phyloP scores from a whole-genome alignment of 768 basidiomycete species.

The Sutorius australiensis region DNA sequence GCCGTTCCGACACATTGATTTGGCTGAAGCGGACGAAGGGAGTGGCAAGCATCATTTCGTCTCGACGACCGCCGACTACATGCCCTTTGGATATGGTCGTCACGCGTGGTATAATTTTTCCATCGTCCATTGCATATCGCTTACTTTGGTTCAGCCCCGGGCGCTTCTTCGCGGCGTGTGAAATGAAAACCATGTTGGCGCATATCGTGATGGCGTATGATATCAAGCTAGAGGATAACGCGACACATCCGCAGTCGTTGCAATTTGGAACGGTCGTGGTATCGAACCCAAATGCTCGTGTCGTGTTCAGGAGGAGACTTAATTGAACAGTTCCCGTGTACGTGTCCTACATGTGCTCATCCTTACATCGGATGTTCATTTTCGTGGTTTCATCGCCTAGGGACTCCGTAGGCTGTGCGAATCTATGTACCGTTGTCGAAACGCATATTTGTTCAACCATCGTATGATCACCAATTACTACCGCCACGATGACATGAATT shows the following conservation, averaged over 20 bases:
- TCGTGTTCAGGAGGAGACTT: not conserved
- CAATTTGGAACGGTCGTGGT: not conserved
- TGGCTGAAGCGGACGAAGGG: not conserved
- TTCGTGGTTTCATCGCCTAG: no score
- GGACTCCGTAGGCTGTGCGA: no score
- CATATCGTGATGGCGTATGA: not conserved
- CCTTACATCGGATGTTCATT: no score
- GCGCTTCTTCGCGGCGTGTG: constrained; percentile 8
- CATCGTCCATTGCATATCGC: not conserved
- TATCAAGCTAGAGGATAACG: not conserved
- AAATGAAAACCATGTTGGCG: constrained; percentile 14
- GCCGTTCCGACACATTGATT: not conserved
- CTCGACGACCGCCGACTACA: not conserved
- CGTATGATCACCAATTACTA: no score
- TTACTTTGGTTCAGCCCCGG: constrained; percentile 6
- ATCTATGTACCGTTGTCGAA: no score
- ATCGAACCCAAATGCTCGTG: not conserved
- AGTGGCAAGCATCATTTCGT: not conserved
- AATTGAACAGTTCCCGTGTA: not conserved
- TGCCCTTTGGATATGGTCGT: not conserved
- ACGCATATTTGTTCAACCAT: no score
- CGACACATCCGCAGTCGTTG: not conserved
- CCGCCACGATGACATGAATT: no score
- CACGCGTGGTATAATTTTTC: not conserved
- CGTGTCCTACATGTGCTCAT: not conserved